Conservation (phyloP, 768 basidiomycete species). For the Ephemerocybe angulata region DNA sequence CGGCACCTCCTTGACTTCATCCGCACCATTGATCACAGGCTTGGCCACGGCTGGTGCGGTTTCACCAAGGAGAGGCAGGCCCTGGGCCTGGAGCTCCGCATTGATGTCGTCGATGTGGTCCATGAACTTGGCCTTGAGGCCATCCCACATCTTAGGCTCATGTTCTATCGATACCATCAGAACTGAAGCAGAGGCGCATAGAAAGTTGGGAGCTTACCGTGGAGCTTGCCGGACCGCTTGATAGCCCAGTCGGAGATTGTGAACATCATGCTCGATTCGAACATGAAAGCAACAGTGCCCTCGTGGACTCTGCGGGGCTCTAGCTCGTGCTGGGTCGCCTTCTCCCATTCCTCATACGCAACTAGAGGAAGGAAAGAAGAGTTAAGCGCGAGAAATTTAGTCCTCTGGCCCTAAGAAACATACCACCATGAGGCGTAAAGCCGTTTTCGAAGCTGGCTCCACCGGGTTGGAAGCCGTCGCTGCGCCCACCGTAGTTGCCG, state of each 20-base stretch:
- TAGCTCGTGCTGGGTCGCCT: conserved; percentile 51
- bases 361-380: conserved; percentile 29
- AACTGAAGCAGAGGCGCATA: not conserved
- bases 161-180: conserved; percentile 36
- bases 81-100: conserved; percentile 39
- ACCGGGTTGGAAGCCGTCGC: conserved; percentile 60
- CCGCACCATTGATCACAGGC: not conserved
- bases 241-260: conserved; percentile 64
- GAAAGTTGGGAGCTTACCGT: conserved; percentile 36
- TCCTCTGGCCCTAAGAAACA: conserved; percentile 9
- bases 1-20: not conserved
- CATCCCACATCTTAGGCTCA: conserved; percentile 66
- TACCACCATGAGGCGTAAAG: conserved; percentile 63
- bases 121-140: conserved; percentile 54
- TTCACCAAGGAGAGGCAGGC: conserved; percentile 29
- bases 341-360: conserved; percentile 58
- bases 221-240: conserved; percentile 54
- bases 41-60: not conserved
- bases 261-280: conserved; percentile 60
- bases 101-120: conserved; percentile 56
- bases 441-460: conserved; percentile 61
- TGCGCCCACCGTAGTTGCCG: conserved; percentile 61
- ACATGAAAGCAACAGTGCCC: conserved; percentile 60
- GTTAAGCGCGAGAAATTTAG: not conserved
- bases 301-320: conserved; percentile 49